Evolutionary conservation across 345 rosid species (phyloP).

Genomic region (Sisymbrium irio): DNA sequence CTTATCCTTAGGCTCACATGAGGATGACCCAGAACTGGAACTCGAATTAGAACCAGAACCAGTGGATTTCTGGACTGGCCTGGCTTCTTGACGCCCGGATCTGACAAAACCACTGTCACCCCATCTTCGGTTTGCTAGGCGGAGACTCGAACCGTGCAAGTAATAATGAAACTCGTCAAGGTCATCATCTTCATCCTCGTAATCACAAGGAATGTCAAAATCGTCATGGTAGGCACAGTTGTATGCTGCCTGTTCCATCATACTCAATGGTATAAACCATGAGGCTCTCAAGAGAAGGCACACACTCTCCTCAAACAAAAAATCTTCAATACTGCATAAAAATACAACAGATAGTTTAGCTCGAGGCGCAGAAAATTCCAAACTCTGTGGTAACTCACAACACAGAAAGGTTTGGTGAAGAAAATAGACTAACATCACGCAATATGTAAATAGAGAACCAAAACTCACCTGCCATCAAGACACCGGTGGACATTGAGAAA

Average conservation of each 20-base stretch:
- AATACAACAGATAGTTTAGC: not conserved
- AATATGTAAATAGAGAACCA: no score
- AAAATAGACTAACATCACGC: no score
- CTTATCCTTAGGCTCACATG: conserved; percentile 58
- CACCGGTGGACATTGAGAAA: conserved; percentile 77
- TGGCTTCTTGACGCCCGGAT: conserved; percentile 86
- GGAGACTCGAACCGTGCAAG: conserved; percentile 43
- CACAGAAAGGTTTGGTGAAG: no score
- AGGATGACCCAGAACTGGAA: conserved; percentile 28
- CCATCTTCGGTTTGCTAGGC: conserved; percentile 91
- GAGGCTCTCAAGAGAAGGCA: conserved; percentile 85
- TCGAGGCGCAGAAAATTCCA: not conserved
- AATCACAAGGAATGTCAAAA: conserved; percentile 41
- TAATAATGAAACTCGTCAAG: conserved; percentile 66
- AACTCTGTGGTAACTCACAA: not conserved
- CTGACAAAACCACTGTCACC: conserved; percentile 91
- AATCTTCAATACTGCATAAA: conserved; percentile 66
- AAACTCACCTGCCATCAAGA: conserved; percentile 68
- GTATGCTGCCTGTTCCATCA: conserved; percentile 44
- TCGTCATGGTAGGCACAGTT: conserved; percentile 32
- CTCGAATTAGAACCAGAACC: conserved; percentile 38
- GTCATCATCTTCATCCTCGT: conserved; percentile 53
- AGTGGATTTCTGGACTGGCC: conserved; percentile 57
- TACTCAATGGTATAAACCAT: conserved; percentile 68
- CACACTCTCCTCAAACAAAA: conserved; percentile 89